Percentiles rank a stretch among this genome's conserved stretches.
Conservation (phyloP, 2,329 filamentous ascomycete genomes). For the Curvularia sp. region DNA sequence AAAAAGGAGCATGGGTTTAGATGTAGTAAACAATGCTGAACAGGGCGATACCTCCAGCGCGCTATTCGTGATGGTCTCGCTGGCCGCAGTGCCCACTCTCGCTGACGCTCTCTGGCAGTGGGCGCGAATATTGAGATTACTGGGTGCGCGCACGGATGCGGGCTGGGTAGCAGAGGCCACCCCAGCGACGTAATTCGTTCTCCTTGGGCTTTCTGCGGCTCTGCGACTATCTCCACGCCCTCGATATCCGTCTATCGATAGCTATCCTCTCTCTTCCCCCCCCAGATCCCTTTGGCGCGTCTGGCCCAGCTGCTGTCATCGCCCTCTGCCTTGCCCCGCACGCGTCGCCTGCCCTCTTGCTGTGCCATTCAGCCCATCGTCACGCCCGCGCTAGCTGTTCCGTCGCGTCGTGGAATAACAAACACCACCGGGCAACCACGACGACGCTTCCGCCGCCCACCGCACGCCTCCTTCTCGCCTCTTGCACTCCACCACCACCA, state of each 20-base stretch:
- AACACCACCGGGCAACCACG: constrained; percentile 21
- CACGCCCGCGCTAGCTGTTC: constrained; percentile 18
- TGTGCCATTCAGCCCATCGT: not conserved
- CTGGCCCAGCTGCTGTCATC: constrained; percentile 12
- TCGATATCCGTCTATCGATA: constrained; percentile 30
- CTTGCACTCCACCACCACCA: constrained; percentile 2
- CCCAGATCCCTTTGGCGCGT: constrained; percentile 7
- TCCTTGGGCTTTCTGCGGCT: constrained; percentile 23
- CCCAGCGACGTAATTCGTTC: constrained; percentile 23
- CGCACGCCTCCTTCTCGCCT: constrained; percentile 6
- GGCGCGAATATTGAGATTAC: not conserved
- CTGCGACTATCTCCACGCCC: constrained; percentile 22
- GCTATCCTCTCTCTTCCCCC: constrained; percentile 12
- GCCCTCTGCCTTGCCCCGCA: constrained; percentile 9
- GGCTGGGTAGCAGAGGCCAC: not conserved
- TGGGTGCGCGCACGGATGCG: constrained; percentile 21
- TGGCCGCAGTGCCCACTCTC: not conserved
- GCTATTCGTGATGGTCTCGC: not conserved
- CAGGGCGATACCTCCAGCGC: not conserved
- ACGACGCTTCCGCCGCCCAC: constrained; percentile 16
- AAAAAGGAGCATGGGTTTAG: not conserved
- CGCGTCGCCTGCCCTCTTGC: constrained; percentile 17
- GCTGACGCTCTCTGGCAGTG: not conserved
- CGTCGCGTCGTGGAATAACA: constrained; percentile 28
- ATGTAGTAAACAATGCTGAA: not conserved